Evolutionary conservation across 371 early-diverging fungal species (phyloP), one percentile per base, ranked within the genome.

Genomic region (Syncephalis fuscata): DNA sequence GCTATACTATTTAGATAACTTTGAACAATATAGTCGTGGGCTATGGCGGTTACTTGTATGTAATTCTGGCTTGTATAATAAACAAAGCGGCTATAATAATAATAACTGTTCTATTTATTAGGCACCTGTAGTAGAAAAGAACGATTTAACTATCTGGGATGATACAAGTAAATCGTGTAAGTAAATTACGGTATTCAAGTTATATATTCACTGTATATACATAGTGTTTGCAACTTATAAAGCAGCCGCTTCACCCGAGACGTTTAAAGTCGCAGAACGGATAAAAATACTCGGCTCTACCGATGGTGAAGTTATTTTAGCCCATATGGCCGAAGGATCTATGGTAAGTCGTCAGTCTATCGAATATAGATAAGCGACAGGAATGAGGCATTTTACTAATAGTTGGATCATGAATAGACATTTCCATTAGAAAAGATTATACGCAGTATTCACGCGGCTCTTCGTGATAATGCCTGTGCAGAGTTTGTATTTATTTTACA

Each of bases 391-490:
- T 89, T 46, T 54, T 89, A 23, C 70, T 80, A 9, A 83, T 86
- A 60, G 71, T 82, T 11, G 90, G 85, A 82, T 78, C 27, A 71
- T 78, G 55, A 73, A 75, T 65, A 77, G 70, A 76, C 71, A 66
- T 75, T 72, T 51, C 72, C 81, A 45, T 78, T 80, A 38, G 88
- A 88, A 50, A 68, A 64, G 39, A 52, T 94, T 0, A 90, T 92
- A 54, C 74, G 86, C 56, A 86, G 87, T 56, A 76, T 83, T 64
- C 80, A 83, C 46, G 67, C 88, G 27, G 76, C 90, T 3, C 59
- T 94, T 45, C 78, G 85, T 44, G 95, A 94, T 65, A 91, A 92
- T 56, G 88, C 91, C 15, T 78, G 82, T 38, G 80, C 90, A 5
- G 95, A 94, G 63, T 92, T 87, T 60, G 66, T 84, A 27, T 94